Percentiles rank a stretch among this genome's conserved stretches.
Evolutionary conservation across 2,329 filamentous ascomycete genomes (phyloP).

Genomic region (Aspergillus sp.): DNA sequence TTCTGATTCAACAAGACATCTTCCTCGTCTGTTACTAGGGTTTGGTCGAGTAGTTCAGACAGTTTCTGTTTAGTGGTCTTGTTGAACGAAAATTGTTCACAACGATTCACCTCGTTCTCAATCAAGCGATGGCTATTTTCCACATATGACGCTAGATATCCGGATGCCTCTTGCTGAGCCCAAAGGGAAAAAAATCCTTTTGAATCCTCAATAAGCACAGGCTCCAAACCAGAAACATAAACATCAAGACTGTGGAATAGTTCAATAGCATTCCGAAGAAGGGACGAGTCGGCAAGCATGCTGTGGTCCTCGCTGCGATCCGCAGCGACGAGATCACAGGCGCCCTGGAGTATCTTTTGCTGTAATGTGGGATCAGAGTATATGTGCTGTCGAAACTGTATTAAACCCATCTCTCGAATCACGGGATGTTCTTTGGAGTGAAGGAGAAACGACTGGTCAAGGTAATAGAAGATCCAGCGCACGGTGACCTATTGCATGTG

Average conservation of each 20-base stretch:
- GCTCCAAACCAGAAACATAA: slow-evolving; percentile 79
- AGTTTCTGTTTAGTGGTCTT: slow-evolving; percentile 77
- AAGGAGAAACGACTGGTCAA: slow-evolving; percentile 86
- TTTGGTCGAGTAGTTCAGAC: slow-evolving; percentile 69
- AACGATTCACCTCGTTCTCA: slow-evolving; percentile 69
- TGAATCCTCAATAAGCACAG: slow-evolving; percentile 67
- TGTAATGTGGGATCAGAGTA: slow-evolving; percentile 56
- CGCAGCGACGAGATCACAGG: slow-evolving; percentile 72
- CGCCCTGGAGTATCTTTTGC: slow-evolving; percentile 61
- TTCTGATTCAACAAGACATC: slow-evolving; percentile 64
- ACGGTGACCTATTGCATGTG: slow-evolving; percentile 61
- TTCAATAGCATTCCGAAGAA: slow-evolving; percentile 73
- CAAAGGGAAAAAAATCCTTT: slow-evolving; percentile 68
- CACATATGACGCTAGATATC: slow-evolving; percentile 74
- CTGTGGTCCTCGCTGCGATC: slow-evolving; percentile 61
- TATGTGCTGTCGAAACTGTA: slow-evolving; percentile 67
- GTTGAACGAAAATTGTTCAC: slow-evolving; percentile 78
- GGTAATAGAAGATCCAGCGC: slow-evolving; percentile 86
- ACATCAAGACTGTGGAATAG: slow-evolving; percentile 84
- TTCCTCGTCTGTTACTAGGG: slow-evolving; percentile 69
- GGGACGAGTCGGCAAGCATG: slow-evolving; percentile 57
- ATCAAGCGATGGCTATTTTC: slow-evolving; percentile 68
- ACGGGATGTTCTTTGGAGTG: slow-evolving; percentile 67
- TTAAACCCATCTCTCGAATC: slow-evolving; percentile 78
- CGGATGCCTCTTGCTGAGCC: slow-evolving; percentile 64